These are phyloP conservation scores for Fusarium oligoseptatum DNA, from an alignment of 2,329 filamentous ascomycete genomes.

Conservation along the genomic window DNA sequence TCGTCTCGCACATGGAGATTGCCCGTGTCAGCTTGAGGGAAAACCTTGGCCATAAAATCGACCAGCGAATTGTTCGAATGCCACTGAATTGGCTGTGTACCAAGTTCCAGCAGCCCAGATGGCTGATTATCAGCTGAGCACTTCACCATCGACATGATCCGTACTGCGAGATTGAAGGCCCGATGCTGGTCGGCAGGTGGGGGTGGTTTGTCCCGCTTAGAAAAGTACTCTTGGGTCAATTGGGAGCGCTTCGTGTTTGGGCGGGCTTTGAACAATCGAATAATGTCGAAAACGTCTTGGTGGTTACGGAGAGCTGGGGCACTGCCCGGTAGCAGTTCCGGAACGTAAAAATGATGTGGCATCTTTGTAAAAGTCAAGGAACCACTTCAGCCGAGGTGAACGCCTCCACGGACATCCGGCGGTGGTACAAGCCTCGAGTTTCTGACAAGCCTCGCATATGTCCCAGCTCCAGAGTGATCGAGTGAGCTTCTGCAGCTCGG, in stretches of 20 bases:
- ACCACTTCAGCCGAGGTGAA: background rate
- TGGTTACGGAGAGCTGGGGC: background rate
- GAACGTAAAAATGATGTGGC: background rate
- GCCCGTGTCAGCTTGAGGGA: background rate
- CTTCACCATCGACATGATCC: background rate
- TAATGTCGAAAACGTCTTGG: background rate
- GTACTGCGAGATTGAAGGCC: background rate
- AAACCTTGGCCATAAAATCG: background rate
- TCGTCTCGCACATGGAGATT: background rate
- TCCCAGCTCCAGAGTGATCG: background rate
- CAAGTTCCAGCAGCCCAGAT: background rate
- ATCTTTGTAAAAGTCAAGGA: background rate
- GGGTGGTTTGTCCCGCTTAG: background rate
- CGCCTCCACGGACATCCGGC: background rate
- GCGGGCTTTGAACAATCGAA: rapidly evolving
- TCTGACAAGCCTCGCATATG: background rate
- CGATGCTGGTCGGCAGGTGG: background rate
- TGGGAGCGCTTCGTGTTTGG: background rate
- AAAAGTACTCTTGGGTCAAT: background rate
- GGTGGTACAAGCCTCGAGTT: background rate
- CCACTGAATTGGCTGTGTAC: background rate
- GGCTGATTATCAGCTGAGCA: background rate
- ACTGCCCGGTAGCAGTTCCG: background rate
- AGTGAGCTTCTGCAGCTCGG: background rate
- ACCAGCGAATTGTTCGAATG: background rate